Base-by-base conservation (phyloP, 805 yeast genomes). In the Komagataella pseudopastoris region DNA sequence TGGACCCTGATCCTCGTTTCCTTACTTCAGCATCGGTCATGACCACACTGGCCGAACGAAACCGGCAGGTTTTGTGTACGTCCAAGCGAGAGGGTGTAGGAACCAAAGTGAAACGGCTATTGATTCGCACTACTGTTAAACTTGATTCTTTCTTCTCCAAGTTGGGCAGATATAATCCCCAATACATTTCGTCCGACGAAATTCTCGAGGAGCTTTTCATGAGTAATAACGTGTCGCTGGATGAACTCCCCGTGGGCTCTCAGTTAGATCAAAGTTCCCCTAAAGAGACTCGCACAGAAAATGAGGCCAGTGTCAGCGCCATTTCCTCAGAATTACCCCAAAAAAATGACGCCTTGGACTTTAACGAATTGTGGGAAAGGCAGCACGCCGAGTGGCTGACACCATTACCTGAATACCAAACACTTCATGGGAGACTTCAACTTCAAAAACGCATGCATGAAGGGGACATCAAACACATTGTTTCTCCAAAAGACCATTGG, bases 361-460 rank as follows among this genome's bases (percentile, higher is more conserved):
- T 30, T 2, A 14, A 30, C 39, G 39, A 30, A 4, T 10, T 30
- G 39, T 90, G 96, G 96, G 75, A 77, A 50, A 65, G 71, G 48
- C 78, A 88, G 53, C 74, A 96, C 52, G 63, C 68, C 6, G 74
- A 79, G 53, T 90, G 97, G 97, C 62, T 77, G 17, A 60, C 64
- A 24, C 69, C 72, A n/a, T 22, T 39, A 12, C 60, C 64, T 3
- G 65, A 62, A 24, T 57, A 61, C 39, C 22, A 53, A 8, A 52
- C 62, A 4, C 45, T 58, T 22, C 60, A 63, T 46, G 66, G 66
- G 1, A 55, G 54, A 47, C 50, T 61, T 44, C 55, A 52, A 46
- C 49, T 63, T 20, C 58, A 55, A 50, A 60, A 55, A 43, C 55
- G 54, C 46, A 16, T 57, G 18, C 55, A 56, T 16, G 56, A 55